phyloP scores from a whole-genome alignment of 2,329 filamentous ascomycete species.

The Pseudocercospora crystallina region DNA sequence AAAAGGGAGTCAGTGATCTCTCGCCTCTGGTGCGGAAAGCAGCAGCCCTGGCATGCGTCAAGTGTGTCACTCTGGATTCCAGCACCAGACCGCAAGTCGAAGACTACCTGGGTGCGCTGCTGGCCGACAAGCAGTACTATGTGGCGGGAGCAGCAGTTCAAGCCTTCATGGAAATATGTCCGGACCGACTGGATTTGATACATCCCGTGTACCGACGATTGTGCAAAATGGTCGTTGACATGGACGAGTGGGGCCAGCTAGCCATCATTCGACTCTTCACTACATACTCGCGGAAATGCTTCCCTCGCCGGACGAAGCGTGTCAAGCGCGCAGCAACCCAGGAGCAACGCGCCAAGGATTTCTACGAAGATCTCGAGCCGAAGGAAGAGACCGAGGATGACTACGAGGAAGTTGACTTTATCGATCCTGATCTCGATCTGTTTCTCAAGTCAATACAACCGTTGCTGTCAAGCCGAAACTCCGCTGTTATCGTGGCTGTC shows the following conservation, averaged over 20 bases:
- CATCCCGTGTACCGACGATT: constrained; percentile 85
- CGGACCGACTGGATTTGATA: constrained; percentile 81
- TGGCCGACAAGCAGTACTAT: constrained; percentile 92
- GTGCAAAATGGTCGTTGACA: constrained; percentile 89
- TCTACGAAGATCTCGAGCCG: constrained; percentile 70
- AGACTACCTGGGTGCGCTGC: constrained; percentile 73
- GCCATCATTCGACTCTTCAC: constrained; percentile 80
- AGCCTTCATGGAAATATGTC: constrained; percentile 86
- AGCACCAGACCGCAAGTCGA: constrained; percentile 79
- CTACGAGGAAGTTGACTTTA: constrained; percentile 56
- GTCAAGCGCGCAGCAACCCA: constrained; percentile 51
- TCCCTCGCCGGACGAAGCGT: constrained; percentile 67
- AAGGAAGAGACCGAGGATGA: constrained; percentile 49
- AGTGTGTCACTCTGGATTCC: constrained; percentile 90
- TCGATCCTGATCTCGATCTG: constrained; percentile 81
- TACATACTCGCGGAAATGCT: constrained; percentile 81
- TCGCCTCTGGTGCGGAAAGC: constrained; percentile 90
- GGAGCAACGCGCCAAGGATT: constrained; percentile 54
- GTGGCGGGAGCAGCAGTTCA: constrained; percentile 92
- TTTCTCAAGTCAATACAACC: constrained; percentile 77
- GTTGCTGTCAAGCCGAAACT: constrained; percentile 89
- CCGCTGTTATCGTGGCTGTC: constrained; percentile 86
- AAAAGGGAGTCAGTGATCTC: constrained; percentile 90
- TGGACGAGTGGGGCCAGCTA: constrained; percentile 98
- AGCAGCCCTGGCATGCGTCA: constrained; percentile 89